Evolutionary conservation across 208 protist genomes (phyloP).

Genomic region (Crithidia acanthocephali): DNA sequence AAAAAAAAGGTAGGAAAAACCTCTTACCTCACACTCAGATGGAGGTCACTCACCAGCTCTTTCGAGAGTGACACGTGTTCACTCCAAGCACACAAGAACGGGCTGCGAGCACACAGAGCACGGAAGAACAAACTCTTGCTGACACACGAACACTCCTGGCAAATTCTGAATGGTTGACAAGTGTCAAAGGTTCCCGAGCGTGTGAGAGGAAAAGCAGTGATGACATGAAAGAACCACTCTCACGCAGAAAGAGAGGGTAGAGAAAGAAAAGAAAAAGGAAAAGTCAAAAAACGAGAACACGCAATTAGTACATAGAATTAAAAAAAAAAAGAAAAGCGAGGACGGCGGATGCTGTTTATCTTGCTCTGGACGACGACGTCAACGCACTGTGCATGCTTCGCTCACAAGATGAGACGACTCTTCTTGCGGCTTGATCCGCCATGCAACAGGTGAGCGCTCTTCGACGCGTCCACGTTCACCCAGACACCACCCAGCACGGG

Average conservation of each 20-base stretch:
- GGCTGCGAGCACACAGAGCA: too few species aligned
- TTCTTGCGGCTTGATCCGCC: slow-evolving; percentile 29
- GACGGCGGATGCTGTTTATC: not conserved
- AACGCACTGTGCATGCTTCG: too few species aligned
- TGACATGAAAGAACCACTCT: not conserved
- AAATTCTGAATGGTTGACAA: slow-evolving; percentile 4
- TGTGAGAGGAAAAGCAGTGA: not conserved
- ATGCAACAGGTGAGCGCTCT: slow-evolving; percentile 5
- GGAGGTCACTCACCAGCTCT: too few species aligned
- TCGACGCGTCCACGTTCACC: slow-evolving; percentile 12
- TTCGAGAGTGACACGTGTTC: too few species aligned
- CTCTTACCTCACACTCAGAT: too few species aligned
- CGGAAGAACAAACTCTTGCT: too few species aligned
- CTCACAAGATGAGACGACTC: slow-evolving; percentile 37
- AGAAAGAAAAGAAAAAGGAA: slow-evolving; percentile 19
- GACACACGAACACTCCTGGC: not conserved
- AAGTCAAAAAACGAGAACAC: slow-evolving; percentile 17
- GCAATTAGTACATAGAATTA: not conserved
- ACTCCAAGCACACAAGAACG: too few species aligned
- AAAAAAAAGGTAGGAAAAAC: too few species aligned
- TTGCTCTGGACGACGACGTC: too few species aligned
- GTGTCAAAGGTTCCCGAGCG: not conserved
- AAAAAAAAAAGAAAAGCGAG: not conserved
- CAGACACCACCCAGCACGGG: slow-evolving; percentile 25
- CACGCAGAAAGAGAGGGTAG: not conserved